Evolutionary conservation across 495 filamentous ascomycete species (phyloP).

Genomic region (Corynascus novoguineensis): DNA sequence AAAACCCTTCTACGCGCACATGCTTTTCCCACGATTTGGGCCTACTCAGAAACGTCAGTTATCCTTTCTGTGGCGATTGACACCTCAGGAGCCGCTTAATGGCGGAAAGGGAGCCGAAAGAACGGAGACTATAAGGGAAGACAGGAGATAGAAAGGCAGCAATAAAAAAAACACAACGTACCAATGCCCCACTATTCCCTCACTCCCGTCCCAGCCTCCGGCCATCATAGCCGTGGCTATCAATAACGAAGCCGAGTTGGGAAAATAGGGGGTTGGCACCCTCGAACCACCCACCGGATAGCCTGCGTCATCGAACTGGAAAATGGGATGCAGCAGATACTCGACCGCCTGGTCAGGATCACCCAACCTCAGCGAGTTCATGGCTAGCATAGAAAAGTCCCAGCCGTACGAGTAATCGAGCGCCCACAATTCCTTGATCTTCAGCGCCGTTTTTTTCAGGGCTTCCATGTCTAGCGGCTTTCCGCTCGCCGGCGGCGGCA

Average conservation of each 20-base stretch:
- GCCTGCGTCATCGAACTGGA: constrained; percentile 48
- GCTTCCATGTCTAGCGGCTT: constrained; percentile 36
- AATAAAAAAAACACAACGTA: too few relatives aligned
- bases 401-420: constrained; percentile 47
- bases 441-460: constrained; percentile 39
- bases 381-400: constrained; percentile 52
- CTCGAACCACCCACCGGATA: constrained; percentile 47
- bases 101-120: too few relatives aligned
- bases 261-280: constrained; percentile 54
- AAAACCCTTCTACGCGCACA: constrained; percentile 45
- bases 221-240: constrained; percentile 52
- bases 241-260: constrained; percentile 43
- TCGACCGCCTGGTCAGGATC: constrained; percentile 42
- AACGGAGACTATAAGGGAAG: too few relatives aligned
- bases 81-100: too few relatives aligned
- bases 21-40: constrained; percentile 38
- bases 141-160: too few relatives aligned
- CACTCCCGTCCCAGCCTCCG: constrained; percentile 47
- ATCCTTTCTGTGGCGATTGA: too few relatives aligned
- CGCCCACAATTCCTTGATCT: constrained; percentile 43
- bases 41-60: too few relatives aligned
- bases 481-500: constrained; percentile 41
- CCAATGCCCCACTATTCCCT: constrained; percentile 35
- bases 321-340: constrained; percentile 45
- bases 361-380: constrained; percentile 46